phyloP scores from a whole-genome alignment of 257 asterid genomes.

The Solanum habrochaites region DNA sequence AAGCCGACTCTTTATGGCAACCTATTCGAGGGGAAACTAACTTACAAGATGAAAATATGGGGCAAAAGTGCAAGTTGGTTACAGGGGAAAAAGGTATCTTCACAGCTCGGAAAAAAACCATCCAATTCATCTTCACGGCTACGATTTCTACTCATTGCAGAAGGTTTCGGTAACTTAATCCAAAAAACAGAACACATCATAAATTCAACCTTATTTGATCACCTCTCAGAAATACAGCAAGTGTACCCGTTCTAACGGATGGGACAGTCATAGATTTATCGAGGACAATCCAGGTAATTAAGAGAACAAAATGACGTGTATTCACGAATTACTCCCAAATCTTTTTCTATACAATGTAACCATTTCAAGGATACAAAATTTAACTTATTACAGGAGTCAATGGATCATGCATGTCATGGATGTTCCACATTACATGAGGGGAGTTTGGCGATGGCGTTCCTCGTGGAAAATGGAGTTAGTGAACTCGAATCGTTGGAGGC shows the following conservation, averaged over 20 bases:
- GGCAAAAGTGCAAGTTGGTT: slow-evolving; percentile 58
- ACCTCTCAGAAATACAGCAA: slow-evolving; percentile 64
- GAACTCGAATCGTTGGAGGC: slow-evolving; percentile 34
- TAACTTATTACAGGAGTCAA: slow-evolving; percentile 35
- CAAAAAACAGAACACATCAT: slow-evolving; percentile 36
- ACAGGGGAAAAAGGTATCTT: slow-evolving; percentile 78
- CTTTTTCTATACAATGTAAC: not conserved
- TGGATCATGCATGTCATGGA: slow-evolving; percentile 97
- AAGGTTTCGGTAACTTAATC: slow-evolving; percentile 81
- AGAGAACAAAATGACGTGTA: too few relatives aligned
- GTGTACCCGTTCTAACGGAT: slow-evolving; percentile 78
- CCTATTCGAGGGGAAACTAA: slow-evolving; percentile 52
- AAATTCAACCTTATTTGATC: slow-evolving; percentile 74
- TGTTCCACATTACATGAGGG: slow-evolving; percentile 66
- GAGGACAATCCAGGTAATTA: slow-evolving; percentile 82
- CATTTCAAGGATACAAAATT: not conserved
- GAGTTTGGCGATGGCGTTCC: slow-evolving; percentile 80
- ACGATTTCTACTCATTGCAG: slow-evolving; percentile 71
- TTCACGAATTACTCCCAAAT: too few relatives aligned
- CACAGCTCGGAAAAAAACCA: slow-evolving; percentile 73
- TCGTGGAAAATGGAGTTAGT: slow-evolving; percentile 66
- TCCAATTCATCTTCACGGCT: slow-evolving; percentile 87
- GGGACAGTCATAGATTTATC: slow-evolving; percentile 86
- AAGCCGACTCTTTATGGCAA: slow-evolving; percentile 69
- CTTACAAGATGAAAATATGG: slow-evolving; percentile 65